phyloP scores from a whole-genome alignment of 805 yeast species.

The Nakazawaea ernobii region DNA sequence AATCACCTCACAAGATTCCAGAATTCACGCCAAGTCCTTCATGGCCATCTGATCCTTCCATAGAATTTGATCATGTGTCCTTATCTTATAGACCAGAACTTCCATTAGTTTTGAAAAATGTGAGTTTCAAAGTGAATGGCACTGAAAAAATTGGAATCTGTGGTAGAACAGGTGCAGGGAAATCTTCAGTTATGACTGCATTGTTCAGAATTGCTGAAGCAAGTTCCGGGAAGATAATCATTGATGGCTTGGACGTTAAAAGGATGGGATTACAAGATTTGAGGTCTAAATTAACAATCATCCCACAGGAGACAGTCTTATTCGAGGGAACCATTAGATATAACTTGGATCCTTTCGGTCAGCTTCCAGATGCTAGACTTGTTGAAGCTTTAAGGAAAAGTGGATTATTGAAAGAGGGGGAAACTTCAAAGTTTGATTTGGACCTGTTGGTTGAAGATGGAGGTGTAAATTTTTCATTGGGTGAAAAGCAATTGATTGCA shows the following conservation, averaged over 20 bases:
- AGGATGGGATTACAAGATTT: conserved; percentile 61
- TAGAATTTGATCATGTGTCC: too few species aligned
- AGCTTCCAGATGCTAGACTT: conserved; percentile 34
- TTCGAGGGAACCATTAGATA: conserved; percentile 45
- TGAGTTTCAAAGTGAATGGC: conserved; percentile 52
- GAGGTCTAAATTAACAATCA: conserved; percentile 61
- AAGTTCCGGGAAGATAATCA: conserved; percentile 39
- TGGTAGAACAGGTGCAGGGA: conserved; percentile 89
- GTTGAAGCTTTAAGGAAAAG: conserved; percentile 40
- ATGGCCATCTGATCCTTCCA: too few species aligned
- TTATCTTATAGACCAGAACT: too few species aligned
- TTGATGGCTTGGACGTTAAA: conserved; percentile 56
- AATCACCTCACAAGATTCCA: too few species aligned
- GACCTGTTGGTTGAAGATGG: conserved; percentile 35
- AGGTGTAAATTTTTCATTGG: conserved; percentile 59
- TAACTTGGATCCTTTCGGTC: conserved; percentile 49
- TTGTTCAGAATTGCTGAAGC: conserved; percentile 69
- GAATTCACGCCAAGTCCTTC: too few species aligned
- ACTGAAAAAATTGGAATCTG: conserved; percentile 80
- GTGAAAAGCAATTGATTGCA: conserved; percentile 65
- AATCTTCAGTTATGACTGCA: conserved; percentile 68
- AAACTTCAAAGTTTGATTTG: too few species aligned
- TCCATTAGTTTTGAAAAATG: conserved; percentile 27
- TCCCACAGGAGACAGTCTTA: conserved; percentile 73
- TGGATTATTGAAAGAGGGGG: conserved; percentile 32